Evolutionary conservation across 495 filamentous ascomycete genomes (phyloP).

Genomic region (Aspergillus mulundensis): DNA sequence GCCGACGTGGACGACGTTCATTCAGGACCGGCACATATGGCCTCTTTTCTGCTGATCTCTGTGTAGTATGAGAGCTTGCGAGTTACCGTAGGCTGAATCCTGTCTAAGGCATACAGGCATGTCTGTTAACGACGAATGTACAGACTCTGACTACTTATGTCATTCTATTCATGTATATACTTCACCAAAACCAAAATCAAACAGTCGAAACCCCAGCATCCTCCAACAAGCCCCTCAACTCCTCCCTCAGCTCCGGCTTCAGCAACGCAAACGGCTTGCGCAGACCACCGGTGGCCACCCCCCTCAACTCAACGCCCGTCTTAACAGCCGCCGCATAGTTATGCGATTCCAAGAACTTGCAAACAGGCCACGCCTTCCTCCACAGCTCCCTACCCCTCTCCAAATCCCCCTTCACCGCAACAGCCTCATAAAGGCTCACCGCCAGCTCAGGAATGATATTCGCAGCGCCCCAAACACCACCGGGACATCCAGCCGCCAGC

Average conservation of each 20-base stretch:
- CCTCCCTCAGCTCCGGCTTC: constrained; percentile 20
- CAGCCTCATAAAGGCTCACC: constrained; percentile 31
- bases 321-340: constrained; percentile 33
- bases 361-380: constrained; percentile 32
- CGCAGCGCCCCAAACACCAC: constrained; percentile 34
- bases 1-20: constrained; percentile 29
- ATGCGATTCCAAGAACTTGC: constrained; percentile 35
- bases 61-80: too few relatives aligned
- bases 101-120: too few relatives aligned
- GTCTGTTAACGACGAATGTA: too few relatives aligned
- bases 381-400: constrained; percentile 30
- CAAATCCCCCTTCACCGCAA: constrained; percentile 28
- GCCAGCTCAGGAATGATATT: constrained; percentile 36
- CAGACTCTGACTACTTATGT: too few relatives aligned
- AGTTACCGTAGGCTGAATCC: too few relatives aligned
- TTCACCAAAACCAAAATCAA: neutral
- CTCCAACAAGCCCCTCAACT: constrained; percentile 26
- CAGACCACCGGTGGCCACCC: constrained; percentile 29
- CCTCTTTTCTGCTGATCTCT: constrained; percentile 27
- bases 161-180: neutral
- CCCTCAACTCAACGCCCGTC: constrained; percentile 33
- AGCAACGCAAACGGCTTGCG: constrained; percentile 33
- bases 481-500: constrained; percentile 26
- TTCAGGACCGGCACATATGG: constrained; percentile 25
- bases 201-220: constrained; percentile 22